Percentiles rank a stretch among this genome's conserved stretches.
Conservation (phyloP, 1,284 basidiomycete genomes). For the Xerocomus nothofagi region DNA sequence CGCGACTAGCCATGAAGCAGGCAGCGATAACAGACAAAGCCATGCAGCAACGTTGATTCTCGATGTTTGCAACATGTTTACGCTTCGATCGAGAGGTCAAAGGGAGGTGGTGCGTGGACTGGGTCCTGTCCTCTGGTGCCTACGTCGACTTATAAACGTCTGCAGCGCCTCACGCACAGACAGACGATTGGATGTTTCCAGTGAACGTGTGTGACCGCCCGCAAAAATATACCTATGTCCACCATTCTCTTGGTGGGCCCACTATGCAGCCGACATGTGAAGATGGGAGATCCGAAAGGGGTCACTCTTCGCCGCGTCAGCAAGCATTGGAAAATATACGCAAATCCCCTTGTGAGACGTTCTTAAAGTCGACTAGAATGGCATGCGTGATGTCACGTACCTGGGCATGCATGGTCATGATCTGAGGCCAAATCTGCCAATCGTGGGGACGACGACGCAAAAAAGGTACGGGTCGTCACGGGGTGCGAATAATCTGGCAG, state of each 20-base stretch:
- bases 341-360: not conserved
- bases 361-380: not conserved
- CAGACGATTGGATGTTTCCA: not conserved
- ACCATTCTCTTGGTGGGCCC: no score
- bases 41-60: conserved; percentile 3
- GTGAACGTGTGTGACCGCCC: no score
- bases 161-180: not conserved
- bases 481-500: no score
- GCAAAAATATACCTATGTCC: no score
- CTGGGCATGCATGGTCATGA: not conserved
- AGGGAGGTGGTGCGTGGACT: not conserved
- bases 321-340: no score
- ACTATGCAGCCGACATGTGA: not conserved
- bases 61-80: conserved; percentile 1
- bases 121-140: not conserved
- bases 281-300: not conserved
- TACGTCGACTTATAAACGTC: not conserved
- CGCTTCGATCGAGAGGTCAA: not conserved
- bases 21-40: conserved; percentile 13
- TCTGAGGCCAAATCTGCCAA: not conserved
- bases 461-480: no score
- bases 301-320: no score
- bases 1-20: conserved; percentile 5
- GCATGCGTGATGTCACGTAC: not conserved
- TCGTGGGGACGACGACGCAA: not conserved